Percentiles rank a stretch among this genome's conserved stretches.
Evolutionary conservation across 345 rosid genomes (phyloP).

Genomic region (Salix viminalis): DNA sequence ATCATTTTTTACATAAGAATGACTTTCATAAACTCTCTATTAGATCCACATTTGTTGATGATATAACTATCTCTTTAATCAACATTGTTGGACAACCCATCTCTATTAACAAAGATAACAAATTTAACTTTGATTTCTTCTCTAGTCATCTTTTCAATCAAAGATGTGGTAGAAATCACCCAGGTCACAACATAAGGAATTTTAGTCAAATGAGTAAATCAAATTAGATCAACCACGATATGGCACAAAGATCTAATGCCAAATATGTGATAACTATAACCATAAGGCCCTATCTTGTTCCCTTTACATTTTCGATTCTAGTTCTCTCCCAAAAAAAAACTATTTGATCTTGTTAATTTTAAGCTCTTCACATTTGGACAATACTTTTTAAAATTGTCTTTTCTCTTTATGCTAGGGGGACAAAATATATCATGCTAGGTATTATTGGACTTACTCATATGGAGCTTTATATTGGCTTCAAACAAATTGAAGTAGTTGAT

Average conservation of each 20-base stretch:
- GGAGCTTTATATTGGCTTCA: background rate
- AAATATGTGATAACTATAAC: background rate
- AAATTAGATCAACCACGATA: background rate
- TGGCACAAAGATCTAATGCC: background rate
- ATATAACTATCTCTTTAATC: background rate
- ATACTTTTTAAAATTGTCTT: background rate
- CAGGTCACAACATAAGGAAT: background rate
- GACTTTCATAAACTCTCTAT: background rate
- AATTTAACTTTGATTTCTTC: background rate
- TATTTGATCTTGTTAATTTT: background rate
- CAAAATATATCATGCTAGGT: background rate
- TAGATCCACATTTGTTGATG: background rate
- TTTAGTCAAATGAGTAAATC: background rate
- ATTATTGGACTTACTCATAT: background rate
- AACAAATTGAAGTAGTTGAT: too few species aligned
- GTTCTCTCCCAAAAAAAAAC: background rate
- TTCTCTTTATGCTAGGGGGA: background rate
- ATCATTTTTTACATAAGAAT: background rate
- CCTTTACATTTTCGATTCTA: background rate
- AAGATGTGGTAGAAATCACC: background rate
- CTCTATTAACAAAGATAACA: background rate
- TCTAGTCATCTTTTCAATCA: background rate
- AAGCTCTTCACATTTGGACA: background rate
- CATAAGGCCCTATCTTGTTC: background rate
- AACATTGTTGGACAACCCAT: background rate